phyloP scores from a whole-genome alignment of 1,139 yeast species.

The Debaryomycetaceae sp. region DNA sequence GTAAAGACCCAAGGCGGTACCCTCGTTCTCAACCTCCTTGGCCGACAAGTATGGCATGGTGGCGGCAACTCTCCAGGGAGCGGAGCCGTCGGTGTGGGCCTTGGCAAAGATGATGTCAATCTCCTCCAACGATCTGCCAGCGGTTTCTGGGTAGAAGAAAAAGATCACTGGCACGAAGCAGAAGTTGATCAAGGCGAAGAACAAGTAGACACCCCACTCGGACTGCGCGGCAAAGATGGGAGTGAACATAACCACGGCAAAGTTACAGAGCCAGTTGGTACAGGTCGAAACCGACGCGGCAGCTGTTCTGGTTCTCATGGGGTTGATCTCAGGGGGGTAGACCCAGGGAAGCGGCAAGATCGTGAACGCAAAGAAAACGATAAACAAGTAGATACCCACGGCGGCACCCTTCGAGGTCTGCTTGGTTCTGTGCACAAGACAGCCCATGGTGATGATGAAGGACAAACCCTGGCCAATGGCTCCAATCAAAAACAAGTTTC shows the following conservation, averaged over 20 bases:
- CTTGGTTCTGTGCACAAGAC: slow-evolving; percentile 31
- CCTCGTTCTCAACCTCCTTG: slow-evolving; percentile 45
- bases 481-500: slow-evolving; percentile 52
- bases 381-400: slow-evolving; percentile 51
- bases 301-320: slow-evolving; percentile 56
- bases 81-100: slow-evolving; percentile 42
- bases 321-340: slow-evolving; percentile 61
- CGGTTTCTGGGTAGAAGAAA: slow-evolving; percentile 47
- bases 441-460: slow-evolving; percentile 38
- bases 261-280: slow-evolving; percentile 45
- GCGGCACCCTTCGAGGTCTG: slow-evolving; percentile 44
- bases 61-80: slow-evolving; percentile 49
- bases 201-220: slow-evolving; percentile 43
- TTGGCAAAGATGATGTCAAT: slow-evolving; percentile 45
- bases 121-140: slow-evolving; percentile 46
- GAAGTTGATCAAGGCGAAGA: slow-evolving; percentile 39
- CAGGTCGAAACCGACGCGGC: slow-evolving; percentile 50
- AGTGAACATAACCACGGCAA: slow-evolving; percentile 47
- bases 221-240: slow-evolving; percentile 37
- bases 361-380: slow-evolving; percentile 52
- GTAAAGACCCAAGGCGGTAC: slow-evolving; percentile 43
- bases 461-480: slow-evolving; percentile 44
- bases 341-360: slow-evolving; percentile 58
- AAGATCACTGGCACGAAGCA: slow-evolving; percentile 37
- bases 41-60: slow-evolving; percentile 44